These are phyloP conservation scores for Luvunga scandens DNA, from an alignment of 345 rosid species.

Conservation along the genomic window DNA sequence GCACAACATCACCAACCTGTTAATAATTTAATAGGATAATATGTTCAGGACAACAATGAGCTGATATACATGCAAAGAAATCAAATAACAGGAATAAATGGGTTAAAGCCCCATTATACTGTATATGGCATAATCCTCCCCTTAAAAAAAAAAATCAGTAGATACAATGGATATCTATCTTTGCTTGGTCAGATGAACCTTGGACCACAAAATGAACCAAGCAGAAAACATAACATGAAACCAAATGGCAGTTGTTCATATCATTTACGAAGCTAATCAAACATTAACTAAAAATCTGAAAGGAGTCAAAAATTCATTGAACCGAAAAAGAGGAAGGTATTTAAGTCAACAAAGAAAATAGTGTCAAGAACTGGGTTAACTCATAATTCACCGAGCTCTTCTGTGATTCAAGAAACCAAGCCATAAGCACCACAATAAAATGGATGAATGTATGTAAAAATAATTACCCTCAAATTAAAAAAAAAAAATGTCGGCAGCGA, in stretches of 20 bases:
- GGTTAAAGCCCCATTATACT: background rate
- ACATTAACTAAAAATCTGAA: background rate
- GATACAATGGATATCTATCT: background rate
- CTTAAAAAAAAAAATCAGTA: background rate
- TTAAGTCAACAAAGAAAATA: background rate
- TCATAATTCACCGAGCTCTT: background rate
- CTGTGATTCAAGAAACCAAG: background rate
- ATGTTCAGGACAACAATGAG: background rate
- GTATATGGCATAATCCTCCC: background rate
- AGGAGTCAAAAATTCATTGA: background rate
- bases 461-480: no score
- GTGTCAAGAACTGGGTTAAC: background rate
- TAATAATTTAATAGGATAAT: conserved; percentile 4
- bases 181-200: background rate
- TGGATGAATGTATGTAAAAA: background rate
- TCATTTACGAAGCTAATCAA: background rate
- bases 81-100: background rate
- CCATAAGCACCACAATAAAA: background rate
- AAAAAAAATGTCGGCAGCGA: background rate
- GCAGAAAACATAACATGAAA: background rate
- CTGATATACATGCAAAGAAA: background rate
- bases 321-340: background rate
- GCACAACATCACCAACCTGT: conserved; percentile 90
- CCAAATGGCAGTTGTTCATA: background rate
- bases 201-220: background rate